These are phyloP conservation scores for Dorcoceras hygrometricum DNA, from an alignment of 257 asterid species.

Conservation along the genomic window DNA sequence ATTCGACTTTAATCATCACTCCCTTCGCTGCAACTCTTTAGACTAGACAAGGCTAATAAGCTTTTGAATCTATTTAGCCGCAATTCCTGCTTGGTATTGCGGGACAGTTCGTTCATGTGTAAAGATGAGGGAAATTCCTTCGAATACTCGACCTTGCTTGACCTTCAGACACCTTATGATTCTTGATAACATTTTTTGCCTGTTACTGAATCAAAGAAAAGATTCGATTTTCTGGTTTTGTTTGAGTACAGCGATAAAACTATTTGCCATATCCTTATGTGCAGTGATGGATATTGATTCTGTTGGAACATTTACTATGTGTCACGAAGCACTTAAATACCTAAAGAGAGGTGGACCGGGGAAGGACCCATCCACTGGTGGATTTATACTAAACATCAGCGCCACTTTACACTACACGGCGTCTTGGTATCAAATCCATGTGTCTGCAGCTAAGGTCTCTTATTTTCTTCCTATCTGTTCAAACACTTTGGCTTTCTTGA, in stretches of 20 bases:
- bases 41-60: neutral
- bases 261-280: neutral
- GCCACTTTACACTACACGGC: slow-evolving; percentile 84
- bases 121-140: too few relatives aligned
- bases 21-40: neutral
- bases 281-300: slow-evolving; percentile 63
- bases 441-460: slow-evolving; percentile 79
- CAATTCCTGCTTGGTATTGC: neutral
- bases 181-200: neutral
- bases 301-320: slow-evolving; percentile 96
- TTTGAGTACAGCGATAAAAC: neutral
- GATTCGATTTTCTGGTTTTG: too few relatives aligned
- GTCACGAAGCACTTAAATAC: slow-evolving; percentile 66
- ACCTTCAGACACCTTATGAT: neutral
- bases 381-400: slow-evolving; percentile 65
- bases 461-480: neutral
- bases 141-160: neutral
- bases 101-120: too few relatives aligned
- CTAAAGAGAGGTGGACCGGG: slow-evolving; percentile 70
- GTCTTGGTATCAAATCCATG: slow-evolving; percentile 80
- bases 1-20: neutral
- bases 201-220: neutral
- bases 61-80: neutral
- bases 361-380: slow-evolving; percentile 43
- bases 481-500: slow-evolving; percentile 1